Evolutionary conservation across 108 stramenopile species (phyloP).

Genomic region (Ochromonas danica): DNA sequence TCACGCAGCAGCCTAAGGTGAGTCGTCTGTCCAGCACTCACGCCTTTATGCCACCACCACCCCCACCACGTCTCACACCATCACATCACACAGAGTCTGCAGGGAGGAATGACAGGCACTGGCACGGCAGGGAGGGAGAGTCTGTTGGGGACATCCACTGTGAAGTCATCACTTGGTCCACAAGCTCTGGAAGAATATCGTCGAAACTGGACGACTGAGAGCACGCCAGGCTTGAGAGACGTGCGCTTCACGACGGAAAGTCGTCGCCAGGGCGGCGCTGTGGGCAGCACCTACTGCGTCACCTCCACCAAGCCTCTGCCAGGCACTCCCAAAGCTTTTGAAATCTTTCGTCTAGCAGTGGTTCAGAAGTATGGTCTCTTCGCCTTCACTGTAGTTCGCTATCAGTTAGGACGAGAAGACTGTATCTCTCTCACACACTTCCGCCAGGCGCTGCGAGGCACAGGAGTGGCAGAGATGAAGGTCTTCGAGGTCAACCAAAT

Average conservation of each 20-base stretch:
- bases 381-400: background rate
- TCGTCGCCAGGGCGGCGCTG: background rate
- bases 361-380: conserved; percentile 2
- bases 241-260: conserved; percentile 10
- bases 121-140: too few species aligned
- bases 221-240: background rate
- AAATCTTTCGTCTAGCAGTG: background rate
- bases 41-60: background rate
- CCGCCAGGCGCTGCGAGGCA: too few species aligned
- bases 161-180: background rate
- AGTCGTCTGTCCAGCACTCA: background rate
- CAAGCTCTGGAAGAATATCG: conserved; percentile 21
- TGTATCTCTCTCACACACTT: too few species aligned
- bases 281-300: background rate
- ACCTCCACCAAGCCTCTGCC: background rate
- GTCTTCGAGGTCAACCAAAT: too few species aligned
- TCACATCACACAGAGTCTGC: too few species aligned
- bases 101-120: too few species aligned
- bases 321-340: conserved; percentile 20
- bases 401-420: too few species aligned
- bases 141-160: too few species aligned
- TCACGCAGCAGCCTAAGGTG: background rate
- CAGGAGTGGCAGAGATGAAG: too few species aligned
- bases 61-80: background rate
- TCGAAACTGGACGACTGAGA: background rate